A percentile compares a stretch with the other conserved stretches of the same genome.
phyloP scores from a whole-genome alignment of 1,139 yeast species.

The Saccharomyces hybrid region DNA sequence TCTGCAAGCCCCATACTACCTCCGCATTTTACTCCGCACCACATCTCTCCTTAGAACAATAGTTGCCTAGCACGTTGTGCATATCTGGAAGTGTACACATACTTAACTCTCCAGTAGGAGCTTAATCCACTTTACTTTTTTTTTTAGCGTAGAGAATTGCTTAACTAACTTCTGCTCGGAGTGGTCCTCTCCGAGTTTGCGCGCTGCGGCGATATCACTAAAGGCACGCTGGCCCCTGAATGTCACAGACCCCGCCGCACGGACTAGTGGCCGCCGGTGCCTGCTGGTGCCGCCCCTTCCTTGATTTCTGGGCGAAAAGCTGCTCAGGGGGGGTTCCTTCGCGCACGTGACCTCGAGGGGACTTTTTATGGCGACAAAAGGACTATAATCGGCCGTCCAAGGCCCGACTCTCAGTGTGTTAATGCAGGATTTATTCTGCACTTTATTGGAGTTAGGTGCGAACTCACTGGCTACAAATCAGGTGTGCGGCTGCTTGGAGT shows the following conservation, averaged over 20 bases:
- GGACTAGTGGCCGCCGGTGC: neutral
- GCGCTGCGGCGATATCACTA: neutral
- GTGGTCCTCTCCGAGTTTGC: neutral
- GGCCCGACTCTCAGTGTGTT: too few relatives aligned
- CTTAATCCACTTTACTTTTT: neutral
- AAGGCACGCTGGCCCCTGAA: neutral
- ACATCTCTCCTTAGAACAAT: neutral
- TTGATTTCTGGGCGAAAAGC: neutral
- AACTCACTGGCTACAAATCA: neutral
- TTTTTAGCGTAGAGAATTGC: neutral
- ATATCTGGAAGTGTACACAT: neutral
- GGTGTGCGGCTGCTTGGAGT: neutral
- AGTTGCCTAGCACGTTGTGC: neutral
- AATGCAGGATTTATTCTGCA: neutral
- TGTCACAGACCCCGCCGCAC: neutral
- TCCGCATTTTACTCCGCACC: neutral
- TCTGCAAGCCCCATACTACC: neutral
- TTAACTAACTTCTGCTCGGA: neutral
- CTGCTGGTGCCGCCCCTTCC: neutral
- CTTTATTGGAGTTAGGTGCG: neutral
- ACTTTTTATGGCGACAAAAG: too few relatives aligned
- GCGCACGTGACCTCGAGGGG: neutral
- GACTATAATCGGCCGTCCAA: too few relatives aligned
- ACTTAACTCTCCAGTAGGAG: neutral
- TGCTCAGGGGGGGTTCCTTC: too few relatives aligned